These are phyloP conservation scores for Fusarium newnesense DNA, from an alignment of 2,329 filamentous ascomycete genomes.

Conservation along the genomic window DNA sequence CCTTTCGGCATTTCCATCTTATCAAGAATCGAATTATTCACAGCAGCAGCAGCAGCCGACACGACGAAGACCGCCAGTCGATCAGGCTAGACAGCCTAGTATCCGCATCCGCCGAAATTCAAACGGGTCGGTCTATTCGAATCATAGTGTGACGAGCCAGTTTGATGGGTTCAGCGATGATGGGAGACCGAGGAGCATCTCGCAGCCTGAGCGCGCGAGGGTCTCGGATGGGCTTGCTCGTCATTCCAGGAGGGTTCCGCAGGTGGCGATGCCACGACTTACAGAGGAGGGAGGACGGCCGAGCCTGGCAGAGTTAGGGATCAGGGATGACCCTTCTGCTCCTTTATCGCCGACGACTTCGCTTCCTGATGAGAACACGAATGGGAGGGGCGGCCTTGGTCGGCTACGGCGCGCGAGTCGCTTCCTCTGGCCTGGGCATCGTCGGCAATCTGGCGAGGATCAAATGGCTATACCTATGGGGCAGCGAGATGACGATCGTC, in stretches of 20 bases:
- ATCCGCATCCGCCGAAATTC: slow-evolving; percentile 42
- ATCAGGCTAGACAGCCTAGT: slow-evolving; percentile 38
- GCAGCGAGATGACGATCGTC: slow-evolving; percentile 9
- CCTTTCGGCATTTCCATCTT: slow-evolving; percentile 27
- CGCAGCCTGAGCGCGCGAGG: slow-evolving; percentile 47
- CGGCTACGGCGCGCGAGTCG: slow-evolving; percentile 39
- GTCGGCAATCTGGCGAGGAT: slow-evolving; percentile 8
- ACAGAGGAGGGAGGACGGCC: slow-evolving; percentile 53
- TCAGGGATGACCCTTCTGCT: slow-evolving; percentile 18
- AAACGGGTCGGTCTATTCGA: slow-evolving; percentile 37
- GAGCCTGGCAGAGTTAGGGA: slow-evolving; percentile 49
- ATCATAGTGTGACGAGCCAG: slow-evolving; percentile 4
- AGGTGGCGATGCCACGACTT: slow-evolving; percentile 51
- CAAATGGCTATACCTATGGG: slow-evolving; percentile 1
- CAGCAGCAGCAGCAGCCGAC: slow-evolving; percentile 1
- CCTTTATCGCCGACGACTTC: slow-evolving; percentile 44
- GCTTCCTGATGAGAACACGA: slow-evolving; percentile 39
- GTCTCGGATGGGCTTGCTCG: slow-evolving; percentile 39
- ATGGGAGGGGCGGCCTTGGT: neutral
- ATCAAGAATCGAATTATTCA: neutral
- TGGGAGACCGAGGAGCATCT: slow-evolving; percentile 49
- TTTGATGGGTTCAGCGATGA: slow-evolving; percentile 21
- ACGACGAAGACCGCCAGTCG: slow-evolving; percentile 26
- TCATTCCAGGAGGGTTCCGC: slow-evolving; percentile 47
- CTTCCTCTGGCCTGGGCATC: slow-evolving; percentile 43